Evolutionary conservation across 805 yeast genomes (phyloP).

Genomic region (Clavispora phyllophila): DNA sequence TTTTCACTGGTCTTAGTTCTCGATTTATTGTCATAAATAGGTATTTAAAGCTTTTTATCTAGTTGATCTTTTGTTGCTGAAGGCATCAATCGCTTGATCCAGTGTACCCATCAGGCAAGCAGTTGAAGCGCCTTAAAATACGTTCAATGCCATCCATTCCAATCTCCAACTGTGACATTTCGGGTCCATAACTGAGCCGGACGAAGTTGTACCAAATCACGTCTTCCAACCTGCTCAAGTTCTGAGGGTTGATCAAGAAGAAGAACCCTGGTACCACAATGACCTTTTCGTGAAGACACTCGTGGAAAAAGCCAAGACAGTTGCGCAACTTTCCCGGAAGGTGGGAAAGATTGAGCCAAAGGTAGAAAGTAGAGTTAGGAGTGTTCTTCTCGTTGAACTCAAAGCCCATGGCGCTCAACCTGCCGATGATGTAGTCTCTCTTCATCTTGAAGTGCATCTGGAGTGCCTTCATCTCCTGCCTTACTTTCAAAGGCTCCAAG

Average conservation of each 20-base stretch:
- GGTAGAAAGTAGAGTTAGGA: slow-evolving; percentile 56
- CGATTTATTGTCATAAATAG: too few relatives aligned
- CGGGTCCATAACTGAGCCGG: slow-evolving; percentile 58
- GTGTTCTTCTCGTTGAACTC: slow-evolving; percentile 35
- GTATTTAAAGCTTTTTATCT: too few relatives aligned
- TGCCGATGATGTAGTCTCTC: slow-evolving; percentile 48
- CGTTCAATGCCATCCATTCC: slow-evolving; percentile 61
- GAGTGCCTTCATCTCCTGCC: slow-evolving; percentile 50
- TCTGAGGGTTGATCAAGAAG: slow-evolving; percentile 54
- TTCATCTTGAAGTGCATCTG: slow-evolving; percentile 54
- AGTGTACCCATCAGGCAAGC: slow-evolving; percentile 28
- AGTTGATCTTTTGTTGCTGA: too few relatives aligned
- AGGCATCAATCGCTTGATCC: too few relatives aligned
- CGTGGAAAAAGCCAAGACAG: slow-evolving; percentile 60
- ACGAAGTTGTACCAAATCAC: slow-evolving; percentile 57
- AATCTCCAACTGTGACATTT: slow-evolving; percentile 40
- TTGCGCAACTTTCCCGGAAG: slow-evolving; percentile 53
- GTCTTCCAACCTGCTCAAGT: slow-evolving; percentile 43
- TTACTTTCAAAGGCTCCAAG: slow-evolving; percentile 45
- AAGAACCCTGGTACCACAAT: slow-evolving; percentile 61
- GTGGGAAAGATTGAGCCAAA: slow-evolving; percentile 54
- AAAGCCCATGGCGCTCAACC: slow-evolving; percentile 52
- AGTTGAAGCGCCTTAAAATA: slow-evolving; percentile 39
- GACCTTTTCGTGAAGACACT: slow-evolving; percentile 54
- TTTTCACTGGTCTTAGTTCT: too few relatives aligned